Base-by-base conservation (phyloP, 2,329 filamentous ascomycete species). In the Coniella vitis region DNA sequence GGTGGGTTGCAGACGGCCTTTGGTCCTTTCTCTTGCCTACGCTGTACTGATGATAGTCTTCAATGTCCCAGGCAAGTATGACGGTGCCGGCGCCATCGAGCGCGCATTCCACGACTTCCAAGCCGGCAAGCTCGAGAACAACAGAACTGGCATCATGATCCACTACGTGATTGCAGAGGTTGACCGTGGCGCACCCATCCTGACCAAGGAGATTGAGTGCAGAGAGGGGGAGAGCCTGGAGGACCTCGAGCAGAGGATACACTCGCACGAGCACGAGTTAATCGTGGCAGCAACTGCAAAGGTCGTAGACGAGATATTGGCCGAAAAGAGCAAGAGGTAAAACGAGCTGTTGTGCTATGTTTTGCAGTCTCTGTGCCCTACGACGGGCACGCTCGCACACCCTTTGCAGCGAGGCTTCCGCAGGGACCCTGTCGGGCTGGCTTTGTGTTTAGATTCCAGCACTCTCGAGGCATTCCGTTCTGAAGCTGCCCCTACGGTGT, bases 141-240 rank as follows among this genome's bases (percentile, higher is more conserved):
- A 76, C 55, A 76, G 75, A 55, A 94, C 90, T 0, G 90, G 90
- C 1, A 83, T 94, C 47, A 95, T 95, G 90, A 81, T 89, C 14
- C 90, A 95, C 68, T 84, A 90, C 66, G 89, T 95, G 40, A 83
- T 87, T 54, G 72, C 70, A 8, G 81, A 91, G 63, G 88, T 95
- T 47, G 90, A 95, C 69, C 78, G 84, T 60, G 90, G 90, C 2
- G 72, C 78, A 55, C 83, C 87, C 9, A 84, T 95, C 57, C 60
- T 90, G 53, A 76, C 83, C 2, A 66, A 74, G 55, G 84, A 90
- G 66, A 79, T 95, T 20, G 73, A 80, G 48, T 81, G 77, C 56
- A 75, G 76, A 51, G 72, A 78, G 41, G 81, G 79, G 32, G 83
- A 88, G 60, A 74, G 72, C 20, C 60, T 91, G 48, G 75, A 81